Conservation (phyloP, 768 basidiomycete species). For the Suillus subaureus region DNA sequence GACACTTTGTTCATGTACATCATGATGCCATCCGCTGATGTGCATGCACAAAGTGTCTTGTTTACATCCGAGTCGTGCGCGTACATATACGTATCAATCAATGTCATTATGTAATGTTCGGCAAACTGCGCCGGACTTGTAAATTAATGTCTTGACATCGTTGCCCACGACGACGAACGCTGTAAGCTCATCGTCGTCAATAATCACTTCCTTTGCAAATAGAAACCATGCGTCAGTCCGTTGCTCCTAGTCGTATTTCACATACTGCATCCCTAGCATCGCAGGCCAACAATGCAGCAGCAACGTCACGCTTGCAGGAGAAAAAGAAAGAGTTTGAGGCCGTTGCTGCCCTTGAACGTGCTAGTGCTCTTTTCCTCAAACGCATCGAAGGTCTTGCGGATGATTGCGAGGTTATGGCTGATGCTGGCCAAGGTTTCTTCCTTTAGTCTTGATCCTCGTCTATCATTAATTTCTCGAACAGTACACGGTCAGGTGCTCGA, state of each 20-base stretch:
- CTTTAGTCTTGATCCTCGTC: neutral
- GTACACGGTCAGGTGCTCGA: conserved; percentile 3
- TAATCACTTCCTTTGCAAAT: neutral
- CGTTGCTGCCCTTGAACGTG: conserved; percentile 62
- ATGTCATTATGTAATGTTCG: no score
- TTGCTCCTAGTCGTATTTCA: conserved; percentile 52
- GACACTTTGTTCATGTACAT: neutral
- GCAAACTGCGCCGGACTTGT: neutral
- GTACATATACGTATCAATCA: no score
- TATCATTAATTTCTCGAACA: conserved; percentile 5
- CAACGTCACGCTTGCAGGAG: conserved; percentile 59
- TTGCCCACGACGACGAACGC: neutral
- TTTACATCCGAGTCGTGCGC: no score
- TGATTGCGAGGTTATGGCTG: conserved; percentile 77
- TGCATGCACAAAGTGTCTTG: no score
- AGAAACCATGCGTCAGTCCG: conserved; percentile 48
- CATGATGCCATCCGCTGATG: neutral
- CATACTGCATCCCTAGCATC: conserved; percentile 39
- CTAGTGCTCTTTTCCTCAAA: conserved; percentile 54
- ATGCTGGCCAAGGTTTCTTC: conserved; percentile 65
- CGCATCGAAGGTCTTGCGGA: conserved; percentile 69
- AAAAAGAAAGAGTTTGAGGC: conserved; percentile 85
- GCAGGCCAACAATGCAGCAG: conserved; percentile 40
- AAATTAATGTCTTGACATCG: neutral
- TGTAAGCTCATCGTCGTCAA: neutral